Base-by-base conservation (phyloP, 1,139 yeast species). In the Scheffersomyces lignicola region DNA sequence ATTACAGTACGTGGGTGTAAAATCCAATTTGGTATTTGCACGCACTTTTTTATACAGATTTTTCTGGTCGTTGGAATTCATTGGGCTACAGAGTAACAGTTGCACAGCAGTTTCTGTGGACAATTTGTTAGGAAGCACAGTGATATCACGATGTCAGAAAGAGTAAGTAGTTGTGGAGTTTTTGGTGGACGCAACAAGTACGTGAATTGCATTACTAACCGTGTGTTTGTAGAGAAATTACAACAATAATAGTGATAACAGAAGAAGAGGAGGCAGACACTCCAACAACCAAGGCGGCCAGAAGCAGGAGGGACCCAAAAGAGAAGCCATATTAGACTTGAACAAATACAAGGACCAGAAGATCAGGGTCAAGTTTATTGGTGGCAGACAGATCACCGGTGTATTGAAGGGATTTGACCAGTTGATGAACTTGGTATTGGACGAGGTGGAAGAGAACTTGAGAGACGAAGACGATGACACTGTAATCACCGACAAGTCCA, bases 391-490 rank as follows among this genome's bases (percentile, higher is more conserved):
- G 54, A 81, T 90, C 7, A 71, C 73, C 17, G 98, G 98, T 16
- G 63, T 67, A 1, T 73, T 92, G 49, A 87, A 85, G 51, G 97
- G 98, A 13, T 89, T 76, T 56, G 98, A 92, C 58, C 95, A 86
- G 58, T 73, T 89, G 59, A 84, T 90, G 95, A 92, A 92, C 62
- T 70, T 92, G 49, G 97, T 92, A 7, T 73, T 92, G 47, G 96
- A 89, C 51, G 82, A 89, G 31, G 90, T 86, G 9, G 73, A 73
- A 32, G 97, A 92, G 57, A 74, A 73, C 20, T 48, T 82, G 36
- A 71, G 84, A 56, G 89, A 83, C 43, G 76, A 81, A 12, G 82
- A 78, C 34, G 88, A 82, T 43, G 80, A 65, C 18, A 56, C 72
- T 20, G 53, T 59, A 2, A 62, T 68, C 48, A 70, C 76, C 6